Conservation (phyloP, 2,329 filamentous ascomycete genomes). For the Calonectria fujianensis region DNA sequence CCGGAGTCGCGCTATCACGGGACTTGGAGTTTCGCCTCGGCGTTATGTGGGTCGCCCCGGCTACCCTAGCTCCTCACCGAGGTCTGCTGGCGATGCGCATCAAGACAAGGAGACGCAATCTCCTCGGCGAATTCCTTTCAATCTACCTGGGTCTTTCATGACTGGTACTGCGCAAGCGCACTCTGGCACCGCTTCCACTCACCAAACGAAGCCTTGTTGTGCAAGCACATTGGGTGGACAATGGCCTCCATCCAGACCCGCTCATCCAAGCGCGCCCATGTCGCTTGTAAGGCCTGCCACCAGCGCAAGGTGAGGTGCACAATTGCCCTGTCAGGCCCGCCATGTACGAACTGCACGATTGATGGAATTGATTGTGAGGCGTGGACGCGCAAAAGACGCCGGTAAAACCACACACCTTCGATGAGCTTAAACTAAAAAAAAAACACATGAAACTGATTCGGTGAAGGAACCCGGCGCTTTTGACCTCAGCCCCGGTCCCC, state of each 20-base stretch:
- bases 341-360: constrained; percentile 51
- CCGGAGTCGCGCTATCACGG: constrained; percentile 3
- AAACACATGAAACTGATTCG: background rate
- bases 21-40: constrained; percentile 18
- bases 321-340: constrained; percentile 46
- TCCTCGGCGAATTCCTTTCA: constrained; percentile 17
- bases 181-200: too few species aligned
- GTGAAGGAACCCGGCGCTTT: constrained; percentile 14
- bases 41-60: constrained; percentile 1
- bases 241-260: constrained; percentile 16
- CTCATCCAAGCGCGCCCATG: constrained; percentile 33
- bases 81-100: background rate
- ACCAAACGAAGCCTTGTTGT: too few species aligned
- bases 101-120: background rate
- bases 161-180: background rate
- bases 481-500: background rate
- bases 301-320: constrained; percentile 52
- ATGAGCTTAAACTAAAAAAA: constrained; percentile 5
- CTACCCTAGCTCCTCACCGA: background rate
- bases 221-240: background rate
- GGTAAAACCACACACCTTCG: constrained; percentile 10
- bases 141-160: background rate
- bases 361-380: constrained; percentile 49
- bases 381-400: constrained; percentile 30
- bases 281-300: constrained; percentile 50